phyloP scores from a whole-genome alignment of 176 grass and related monocot genomes.

The Aegilops longissima region DNA sequence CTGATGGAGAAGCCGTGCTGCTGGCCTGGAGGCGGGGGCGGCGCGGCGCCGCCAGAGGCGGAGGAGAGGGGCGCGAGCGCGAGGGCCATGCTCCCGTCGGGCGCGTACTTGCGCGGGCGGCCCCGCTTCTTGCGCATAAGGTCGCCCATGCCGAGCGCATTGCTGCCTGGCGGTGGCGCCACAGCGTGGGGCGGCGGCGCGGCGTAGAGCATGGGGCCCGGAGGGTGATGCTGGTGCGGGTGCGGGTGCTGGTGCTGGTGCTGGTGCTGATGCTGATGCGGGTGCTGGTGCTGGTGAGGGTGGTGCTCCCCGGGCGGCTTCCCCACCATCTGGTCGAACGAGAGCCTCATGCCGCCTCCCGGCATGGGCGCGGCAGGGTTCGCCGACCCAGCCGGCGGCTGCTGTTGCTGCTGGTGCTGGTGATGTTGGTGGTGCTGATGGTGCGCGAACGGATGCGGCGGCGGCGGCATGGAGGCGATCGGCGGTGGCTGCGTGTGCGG shows the following conservation, averaged over 20 bases:
- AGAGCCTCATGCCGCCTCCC: constrained; percentile 35
- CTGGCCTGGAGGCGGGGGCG: constrained; percentile 8
- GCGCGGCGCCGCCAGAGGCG: constrained; percentile 27
- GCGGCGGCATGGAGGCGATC: background rate
- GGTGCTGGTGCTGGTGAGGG: constrained; percentile 20
- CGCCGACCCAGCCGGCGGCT: background rate
- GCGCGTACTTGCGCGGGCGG: constrained; percentile 93
- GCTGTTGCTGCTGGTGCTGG: background rate
- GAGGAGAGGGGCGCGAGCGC: constrained; percentile 75
- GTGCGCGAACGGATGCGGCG: background rate
- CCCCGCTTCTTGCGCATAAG: constrained; percentile 87
- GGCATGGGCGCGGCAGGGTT: constrained; percentile 30
- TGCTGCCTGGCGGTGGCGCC: background rate
- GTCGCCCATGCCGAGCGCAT: constrained; percentile 62
- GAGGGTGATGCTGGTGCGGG: constrained; percentile 22
- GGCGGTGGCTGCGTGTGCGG: background rate
- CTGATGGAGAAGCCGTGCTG: constrained; percentile 61
- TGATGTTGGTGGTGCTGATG: background rate
- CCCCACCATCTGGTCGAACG: constrained; percentile 51
- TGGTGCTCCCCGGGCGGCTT: constrained; percentile 44
- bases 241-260: constrained; percentile 30
- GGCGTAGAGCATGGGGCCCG: constrained; percentile 43
- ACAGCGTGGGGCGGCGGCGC: background rate
- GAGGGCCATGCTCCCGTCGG: constrained; percentile 82
- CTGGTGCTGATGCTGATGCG: constrained; percentile 35